Evolutionary conservation across 257 asterid species (phyloP), one percentile per base, ranked within the genome.

Genomic region (Apocynum venetum): DNA sequence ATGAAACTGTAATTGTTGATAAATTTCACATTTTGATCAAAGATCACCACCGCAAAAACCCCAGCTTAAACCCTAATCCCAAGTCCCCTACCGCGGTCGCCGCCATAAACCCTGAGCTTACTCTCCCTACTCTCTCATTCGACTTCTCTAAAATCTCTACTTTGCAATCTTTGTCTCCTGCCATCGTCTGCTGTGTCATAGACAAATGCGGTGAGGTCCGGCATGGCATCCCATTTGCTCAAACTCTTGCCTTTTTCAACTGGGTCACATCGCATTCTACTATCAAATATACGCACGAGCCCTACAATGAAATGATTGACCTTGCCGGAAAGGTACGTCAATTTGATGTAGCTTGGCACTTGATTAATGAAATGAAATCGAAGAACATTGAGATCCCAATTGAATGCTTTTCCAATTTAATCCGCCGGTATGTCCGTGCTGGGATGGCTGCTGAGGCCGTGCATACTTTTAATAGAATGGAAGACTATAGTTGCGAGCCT

Each of bases 171-270:
- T 64, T 87, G 2, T 80, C 90, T 11, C 75, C 94, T n/a, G 7
- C 82, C 71, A 74, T 90, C 82, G 67, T 86, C 69, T 76, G 82
- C 4, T 82, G 81, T 38, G 98, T 91, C 12, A 85, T 95, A 46
- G 91, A 89, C 38, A 89, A 84, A 84, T 93, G 96, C 84, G 92
- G 88, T 53, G 90, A 89, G 31, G 87, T 89, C 0, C 96, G 98
- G 72, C 96, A 88, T 80, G 99, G 99, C 1, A 90, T 88, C 6
- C 99, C 99, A 2, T 93, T 91, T 56, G 74, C 85, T 48, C 98
- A 95, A 73, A 81, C 93, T 51, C 87, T 95, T 55, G 92, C 97
- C 53, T 93, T 95, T 85, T 95, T 95, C 93, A 93, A 93, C 55
- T 95, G 97, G 97, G 93, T 91, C 15, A 70, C 68, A 17, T 70